A percentile compares a stretch with the other conserved stretches of the same genome.
Conservation (phyloP, 164 flowering plant genomes). For the Aristolochia contorta region DNA sequence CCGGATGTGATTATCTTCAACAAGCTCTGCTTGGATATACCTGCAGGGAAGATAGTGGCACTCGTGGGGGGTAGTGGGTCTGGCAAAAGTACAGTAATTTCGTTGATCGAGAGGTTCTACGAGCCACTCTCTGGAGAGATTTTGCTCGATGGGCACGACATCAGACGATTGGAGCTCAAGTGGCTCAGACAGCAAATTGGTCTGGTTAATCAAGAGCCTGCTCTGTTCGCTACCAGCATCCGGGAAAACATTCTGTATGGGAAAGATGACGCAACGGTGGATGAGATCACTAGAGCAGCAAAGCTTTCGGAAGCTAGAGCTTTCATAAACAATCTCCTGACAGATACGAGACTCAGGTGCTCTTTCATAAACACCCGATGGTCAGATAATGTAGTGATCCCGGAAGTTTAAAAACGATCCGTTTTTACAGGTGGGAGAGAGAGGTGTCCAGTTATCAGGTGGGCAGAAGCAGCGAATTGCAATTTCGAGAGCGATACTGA, state of each 20-base stretch:
- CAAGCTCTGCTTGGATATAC: slow-evolving; percentile 53
- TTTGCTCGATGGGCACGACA: slow-evolving; percentile 56
- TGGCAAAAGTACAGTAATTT: slow-evolving; percentile 91
- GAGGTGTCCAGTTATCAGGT: slow-evolving; percentile 91
- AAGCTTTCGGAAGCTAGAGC: slow-evolving; percentile 83
- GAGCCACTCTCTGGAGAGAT: slow-evolving; percentile 74
- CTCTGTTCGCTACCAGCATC: slow-evolving; percentile 86
- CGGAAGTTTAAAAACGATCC: neutral
- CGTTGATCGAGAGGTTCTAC: slow-evolving; percentile 90
- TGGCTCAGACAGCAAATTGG: slow-evolving; percentile 94
- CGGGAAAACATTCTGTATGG: slow-evolving; percentile 91
- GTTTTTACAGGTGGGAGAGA: slow-evolving; percentile 76
- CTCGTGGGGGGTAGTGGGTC: slow-evolving; percentile 98
- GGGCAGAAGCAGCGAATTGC: slow-evolving; percentile 97
- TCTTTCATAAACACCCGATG: no score
- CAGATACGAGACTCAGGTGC: slow-evolving; percentile 89
- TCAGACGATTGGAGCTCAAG: slow-evolving; percentile 57
- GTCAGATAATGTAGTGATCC: neutral
- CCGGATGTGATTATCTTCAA: slow-evolving; percentile 69
- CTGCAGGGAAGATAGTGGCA: slow-evolving; percentile 82
- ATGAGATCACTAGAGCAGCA: slow-evolving; percentile 85
- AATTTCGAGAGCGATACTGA: slow-evolving; percentile 85
- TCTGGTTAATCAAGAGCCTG: slow-evolving; percentile 95
- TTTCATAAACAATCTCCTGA: slow-evolving; percentile 91
- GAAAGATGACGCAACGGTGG: slow-evolving; percentile 69